Evolutionary conservation across 2,329 filamentous ascomycete genomes (phyloP).

Genomic region (Septoria petroselini): DNA sequence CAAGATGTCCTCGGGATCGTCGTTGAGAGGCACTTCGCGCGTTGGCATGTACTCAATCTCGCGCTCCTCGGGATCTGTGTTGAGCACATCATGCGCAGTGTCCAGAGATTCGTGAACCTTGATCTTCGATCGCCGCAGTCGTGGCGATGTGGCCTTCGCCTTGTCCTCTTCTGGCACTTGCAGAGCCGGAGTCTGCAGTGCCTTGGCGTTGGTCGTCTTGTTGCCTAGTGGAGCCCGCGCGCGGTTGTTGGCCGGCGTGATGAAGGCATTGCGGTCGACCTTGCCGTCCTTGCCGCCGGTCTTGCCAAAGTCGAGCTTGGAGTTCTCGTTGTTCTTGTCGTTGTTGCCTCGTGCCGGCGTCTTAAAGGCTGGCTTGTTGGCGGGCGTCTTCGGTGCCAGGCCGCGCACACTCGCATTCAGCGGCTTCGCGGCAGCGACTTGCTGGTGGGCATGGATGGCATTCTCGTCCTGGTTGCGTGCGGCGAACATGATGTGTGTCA

Average conservation of each 20-base stretch:
- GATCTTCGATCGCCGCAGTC: slow-evolving; percentile 53
- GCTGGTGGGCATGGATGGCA: slow-evolving; percentile 70
- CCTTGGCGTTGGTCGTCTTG: slow-evolving; percentile 96
- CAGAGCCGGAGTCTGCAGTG: slow-evolving; percentile 59
- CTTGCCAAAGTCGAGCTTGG: slow-evolving; percentile 57
- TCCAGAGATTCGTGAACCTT: slow-evolving; percentile 58
- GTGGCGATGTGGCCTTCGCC: slow-evolving; percentile 56
- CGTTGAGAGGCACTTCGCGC: slow-evolving; percentile 51
- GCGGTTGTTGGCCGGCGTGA: slow-evolving; percentile 76
- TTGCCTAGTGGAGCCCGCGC: slow-evolving; percentile 79
- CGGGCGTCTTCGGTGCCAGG: slow-evolving; percentile 73
- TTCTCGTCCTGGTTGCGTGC: slow-evolving; percentile 81
- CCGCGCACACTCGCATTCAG: slow-evolving; percentile 63
- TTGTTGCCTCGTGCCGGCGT: slow-evolving; percentile 66
- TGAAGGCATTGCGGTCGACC: slow-evolving; percentile 63
- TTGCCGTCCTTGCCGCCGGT: slow-evolving; percentile 54
- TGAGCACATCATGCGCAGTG: slow-evolving; percentile 22
- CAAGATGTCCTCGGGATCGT: slow-evolving; percentile 36
- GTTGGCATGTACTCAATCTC: slow-evolving; percentile 92
- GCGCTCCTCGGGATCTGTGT: slow-evolving; percentile 51
- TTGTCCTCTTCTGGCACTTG: slow-evolving; percentile 50
- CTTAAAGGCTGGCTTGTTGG: slow-evolving; percentile 66
- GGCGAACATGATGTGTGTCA: slow-evolving; percentile 62
- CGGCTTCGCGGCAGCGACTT: slow-evolving; percentile 67
- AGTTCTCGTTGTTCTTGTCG: slow-evolving; percentile 81